These are phyloP conservation scores for Comarum palustre DNA, from an alignment of 306 rosid species.

Conservation along the genomic window DNA sequence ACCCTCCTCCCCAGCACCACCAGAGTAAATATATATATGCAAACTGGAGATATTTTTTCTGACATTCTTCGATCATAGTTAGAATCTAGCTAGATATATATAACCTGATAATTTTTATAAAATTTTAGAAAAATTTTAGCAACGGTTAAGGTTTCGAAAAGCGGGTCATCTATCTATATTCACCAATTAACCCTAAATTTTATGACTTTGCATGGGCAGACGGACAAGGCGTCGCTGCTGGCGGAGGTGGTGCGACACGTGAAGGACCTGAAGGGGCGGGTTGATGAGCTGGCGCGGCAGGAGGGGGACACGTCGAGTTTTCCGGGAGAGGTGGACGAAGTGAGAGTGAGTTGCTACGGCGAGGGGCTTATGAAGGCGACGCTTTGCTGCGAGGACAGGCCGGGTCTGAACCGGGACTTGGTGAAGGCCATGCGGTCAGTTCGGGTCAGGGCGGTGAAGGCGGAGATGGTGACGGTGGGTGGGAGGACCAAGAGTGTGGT, in stretches of 20 bases:
- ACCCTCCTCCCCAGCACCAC: slow-evolving; percentile 69
- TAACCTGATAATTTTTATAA: too few species aligned
- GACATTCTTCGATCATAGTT: too few species aligned
- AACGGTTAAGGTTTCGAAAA: too few species aligned
- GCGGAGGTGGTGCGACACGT: slow-evolving; percentile 80
- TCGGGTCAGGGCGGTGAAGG: slow-evolving; percentile 50
- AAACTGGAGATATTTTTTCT: too few species aligned
- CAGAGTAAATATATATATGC: slow-evolving; percentile 44
- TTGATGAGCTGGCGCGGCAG: slow-evolving; percentile 46
- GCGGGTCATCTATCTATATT: background rate
- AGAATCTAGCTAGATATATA: too few species aligned
- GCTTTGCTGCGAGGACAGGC: slow-evolving; percentile 78
- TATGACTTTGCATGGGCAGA: slow-evolving; percentile 29
- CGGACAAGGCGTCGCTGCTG: slow-evolving; percentile 82
- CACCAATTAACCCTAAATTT: too few species aligned
- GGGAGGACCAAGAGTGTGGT: slow-evolving; percentile 69
- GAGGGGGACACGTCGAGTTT: slow-evolving; percentile 38
- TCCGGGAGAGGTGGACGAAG: slow-evolving; percentile 68
- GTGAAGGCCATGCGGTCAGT: slow-evolving; percentile 52
- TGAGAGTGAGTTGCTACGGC: slow-evolving; percentile 47
- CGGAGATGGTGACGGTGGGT: slow-evolving; percentile 81
- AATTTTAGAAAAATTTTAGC: too few species aligned
- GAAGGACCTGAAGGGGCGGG: slow-evolving; percentile 52
- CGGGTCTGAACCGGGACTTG: slow-evolving; percentile 64
- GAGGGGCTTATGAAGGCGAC: slow-evolving; percentile 45